Conservation (phyloP, 2,329 filamentous ascomycete genomes). For the Xylariaceae sp. region DNA sequence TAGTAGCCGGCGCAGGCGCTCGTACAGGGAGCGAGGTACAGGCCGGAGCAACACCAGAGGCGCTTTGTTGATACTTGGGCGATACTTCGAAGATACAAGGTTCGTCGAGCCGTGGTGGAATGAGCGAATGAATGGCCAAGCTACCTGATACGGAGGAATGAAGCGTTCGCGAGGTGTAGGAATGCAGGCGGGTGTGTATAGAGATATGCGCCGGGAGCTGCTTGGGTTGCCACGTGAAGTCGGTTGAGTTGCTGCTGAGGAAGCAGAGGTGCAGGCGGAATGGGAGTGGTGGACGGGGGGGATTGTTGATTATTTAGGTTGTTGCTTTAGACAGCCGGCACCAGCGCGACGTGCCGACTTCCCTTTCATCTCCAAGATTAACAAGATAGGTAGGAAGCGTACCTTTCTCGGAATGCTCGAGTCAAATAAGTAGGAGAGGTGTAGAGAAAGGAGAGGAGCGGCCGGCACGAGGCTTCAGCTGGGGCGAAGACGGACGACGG, state of each 20-base stretch:
- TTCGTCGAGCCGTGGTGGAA: no score
- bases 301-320: no score
- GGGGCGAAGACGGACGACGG: background rate
- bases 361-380: background rate
- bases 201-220: no score
- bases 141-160: slow-evolving; percentile 11
- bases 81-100: no score
- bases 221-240: no score
- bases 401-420: background rate
- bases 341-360: background rate
- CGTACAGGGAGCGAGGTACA: slow-evolving; percentile 8
- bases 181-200: slow-evolving; percentile 16
- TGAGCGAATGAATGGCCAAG: slow-evolving; percentile 1
- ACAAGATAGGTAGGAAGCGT: no score
- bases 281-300: no score
- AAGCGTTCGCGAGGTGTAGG: slow-evolving; percentile 15
- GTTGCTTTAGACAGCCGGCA: no score
- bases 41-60: slow-evolving; percentile 7
- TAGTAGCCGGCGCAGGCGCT: background rate
- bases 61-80: slow-evolving; percentile 3
- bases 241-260: no score
- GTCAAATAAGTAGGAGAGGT: slow-evolving; percentile 6
- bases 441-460: slow-evolving; percentile 5
- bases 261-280: no score
- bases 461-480: slow-evolving; percentile 14